Evolutionary conservation across 1,284 basidiomycete genomes (phyloP).

Genomic region (Moesziomyces parantarcticus): DNA sequence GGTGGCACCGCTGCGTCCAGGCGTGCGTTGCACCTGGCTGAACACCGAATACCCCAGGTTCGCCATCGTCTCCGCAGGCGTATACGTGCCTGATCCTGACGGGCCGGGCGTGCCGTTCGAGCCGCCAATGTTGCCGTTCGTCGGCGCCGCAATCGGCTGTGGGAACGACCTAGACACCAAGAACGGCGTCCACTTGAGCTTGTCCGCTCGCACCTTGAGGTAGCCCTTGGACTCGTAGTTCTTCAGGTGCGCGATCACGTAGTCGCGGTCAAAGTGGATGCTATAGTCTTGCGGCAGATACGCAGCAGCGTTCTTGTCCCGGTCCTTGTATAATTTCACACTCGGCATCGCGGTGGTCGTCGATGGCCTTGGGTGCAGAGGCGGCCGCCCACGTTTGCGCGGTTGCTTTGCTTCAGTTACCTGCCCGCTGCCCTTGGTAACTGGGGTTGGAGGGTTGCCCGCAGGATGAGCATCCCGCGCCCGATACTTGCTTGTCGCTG

Average conservation of each 20-base stretch:
- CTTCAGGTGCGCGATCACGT: conserved; percentile 77
- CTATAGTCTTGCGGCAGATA: conserved; percentile 79
- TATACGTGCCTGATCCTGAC: conserved; percentile 27
- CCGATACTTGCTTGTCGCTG: conserved; percentile 55
- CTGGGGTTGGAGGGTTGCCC: conserved; percentile 3
- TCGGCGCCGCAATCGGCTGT: conserved; percentile 20
- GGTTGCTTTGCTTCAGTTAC: conserved; percentile 8
- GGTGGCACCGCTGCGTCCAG: conserved; percentile 15
- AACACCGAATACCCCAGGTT: conserved; percentile 47
- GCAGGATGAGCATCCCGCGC: conserved; percentile 26
- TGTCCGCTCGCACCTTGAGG: conserved; percentile 81
- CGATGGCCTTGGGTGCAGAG: conserved; percentile 20
- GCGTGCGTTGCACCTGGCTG: conserved; percentile 29
- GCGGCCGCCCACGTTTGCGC: conserved; percentile 41
- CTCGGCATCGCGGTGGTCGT: conserved; percentile 11
- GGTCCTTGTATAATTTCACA: conserved; percentile 36
- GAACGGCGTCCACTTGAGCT: conserved; percentile 95
- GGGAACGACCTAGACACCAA: conserved; percentile 74
- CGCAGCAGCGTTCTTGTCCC: conserved; percentile 68
- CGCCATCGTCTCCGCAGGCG: conserved; percentile 37
- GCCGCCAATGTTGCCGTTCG: conserved; percentile 9
- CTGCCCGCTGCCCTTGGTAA: not conserved
- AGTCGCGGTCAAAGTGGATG: conserved; percentile 79
- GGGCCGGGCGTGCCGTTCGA: conserved; percentile 30
- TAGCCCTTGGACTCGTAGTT: conserved; percentile 84